phyloP scores from a whole-genome alignment of 805 yeast genomes.

The Metschnikowia henanensis region DNA sequence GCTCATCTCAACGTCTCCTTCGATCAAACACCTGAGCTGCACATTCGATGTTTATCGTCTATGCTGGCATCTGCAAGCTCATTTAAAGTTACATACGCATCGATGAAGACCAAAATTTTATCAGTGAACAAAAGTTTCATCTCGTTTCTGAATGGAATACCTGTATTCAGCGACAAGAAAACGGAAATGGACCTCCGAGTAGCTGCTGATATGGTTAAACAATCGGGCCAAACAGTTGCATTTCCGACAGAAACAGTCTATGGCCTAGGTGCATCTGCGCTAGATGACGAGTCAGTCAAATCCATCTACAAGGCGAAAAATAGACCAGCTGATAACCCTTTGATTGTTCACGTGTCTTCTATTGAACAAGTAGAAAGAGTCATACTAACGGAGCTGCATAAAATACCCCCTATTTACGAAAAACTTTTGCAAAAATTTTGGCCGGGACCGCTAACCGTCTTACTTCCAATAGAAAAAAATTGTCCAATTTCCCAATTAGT shows the following conservation, averaged over 20 bases:
- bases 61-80: constrained; percentile 4
- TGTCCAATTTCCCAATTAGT: constrained; percentile 68
- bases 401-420: constrained; percentile 68
- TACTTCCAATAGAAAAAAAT: constrained; percentile 57
- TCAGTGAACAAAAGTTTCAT: constrained; percentile 57
- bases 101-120: constrained; percentile 39
- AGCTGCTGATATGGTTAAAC: constrained; percentile 41
- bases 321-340: constrained; percentile 93
- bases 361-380: constrained; percentile 64
- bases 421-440: constrained; percentile 70
- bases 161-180: constrained; percentile 49
- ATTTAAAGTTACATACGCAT: constrained; percentile 3
- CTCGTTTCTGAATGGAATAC: constrained; percentile 45
- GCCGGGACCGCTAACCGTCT: constrained; percentile 96
- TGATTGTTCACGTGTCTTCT: constrained; percentile 87
- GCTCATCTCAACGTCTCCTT: not conserved
- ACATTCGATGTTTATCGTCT: not conserved
- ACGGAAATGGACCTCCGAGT: constrained; percentile 50
- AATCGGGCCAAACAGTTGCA: constrained; percentile 57
- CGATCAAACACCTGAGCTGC: not conserved
- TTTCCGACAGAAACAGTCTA: constrained; percentile 98
- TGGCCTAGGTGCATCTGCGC: constrained; percentile 89
- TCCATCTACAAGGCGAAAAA: constrained; percentile 87
- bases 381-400: constrained; percentile 47
- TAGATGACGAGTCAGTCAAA: constrained; percentile 67